Evolutionary conservation across 805 yeast genomes (phyloP), one percentile per base, ranked within the genome.

Genomic region (Yamadazyma kitorensis): DNA sequence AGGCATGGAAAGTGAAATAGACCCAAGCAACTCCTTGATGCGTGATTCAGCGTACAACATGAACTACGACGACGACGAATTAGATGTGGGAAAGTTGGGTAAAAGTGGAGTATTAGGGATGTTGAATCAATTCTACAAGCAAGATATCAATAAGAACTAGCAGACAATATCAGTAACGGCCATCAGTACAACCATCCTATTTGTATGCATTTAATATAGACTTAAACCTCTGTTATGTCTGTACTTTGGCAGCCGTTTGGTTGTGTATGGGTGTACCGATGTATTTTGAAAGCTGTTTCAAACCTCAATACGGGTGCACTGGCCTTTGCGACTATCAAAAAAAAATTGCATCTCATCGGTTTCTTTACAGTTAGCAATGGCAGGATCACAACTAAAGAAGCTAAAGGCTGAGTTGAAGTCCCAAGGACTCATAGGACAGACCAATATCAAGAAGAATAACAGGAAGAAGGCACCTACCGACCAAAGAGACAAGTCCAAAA

Each of bases 381-480:
- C 83, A 23, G 94, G 94, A 22, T 86, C 96, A 11, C 96, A 89
- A 65, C 68, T 89, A 43, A 88, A 87, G 56, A 79, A 77, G 65
- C 72, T 88, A 35, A 87, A 83, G 50, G 89, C 80, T 31, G 78
- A 87, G 2, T 64, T 88, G 36, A 82, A 82, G 52, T 74, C 78
- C 33, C 78, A 82, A 34, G 96, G 96, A 1, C 69, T 89, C 18
- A 82, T 87, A n/a, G 96, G 96, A 0, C 94, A 83, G 55, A 77
- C 89, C 16, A 85, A 84, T 47, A 61, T 68, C 31, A 81, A 77
- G 56, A 73, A 72, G 49, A 78, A 76, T 48, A 70, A 65, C 41
- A 65, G 64, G 46, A 76, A 72, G 68, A 54, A 52, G 47, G 57
- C 68, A 17, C 80, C 87, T 18, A 70, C 77, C 24, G 86, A 82